Conservation (phyloP, 768 basidiomycete species). For the Auriscalpium vulgare region DNA sequence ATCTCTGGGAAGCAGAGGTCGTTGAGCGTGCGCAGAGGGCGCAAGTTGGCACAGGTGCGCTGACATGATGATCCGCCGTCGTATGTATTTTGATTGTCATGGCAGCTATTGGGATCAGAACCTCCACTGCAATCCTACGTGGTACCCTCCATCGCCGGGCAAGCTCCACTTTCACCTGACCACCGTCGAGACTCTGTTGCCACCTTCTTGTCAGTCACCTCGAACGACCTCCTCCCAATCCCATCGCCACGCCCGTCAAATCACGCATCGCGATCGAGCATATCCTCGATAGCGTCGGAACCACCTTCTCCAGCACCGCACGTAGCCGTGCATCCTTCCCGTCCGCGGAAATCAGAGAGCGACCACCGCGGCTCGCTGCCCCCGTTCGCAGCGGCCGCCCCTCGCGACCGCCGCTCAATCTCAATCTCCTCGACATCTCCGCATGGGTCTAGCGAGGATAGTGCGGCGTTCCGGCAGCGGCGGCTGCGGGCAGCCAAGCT, state of each 20-base stretch:
- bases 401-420: background rate
- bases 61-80: background rate
- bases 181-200: conserved; percentile 18
- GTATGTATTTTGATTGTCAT: background rate
- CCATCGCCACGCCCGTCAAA: background rate
- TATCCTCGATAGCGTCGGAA: conserved; percentile 7
- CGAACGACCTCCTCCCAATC: background rate
- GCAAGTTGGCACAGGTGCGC: conserved; percentile 44
- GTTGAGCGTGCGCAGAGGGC: conserved; percentile 36
- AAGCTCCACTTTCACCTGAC: background rate
- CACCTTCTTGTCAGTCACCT: conserved; percentile 11
- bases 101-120: conserved; percentile 42
- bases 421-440: background rate
- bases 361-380: background rate
- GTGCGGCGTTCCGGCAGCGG: conserved; percentile 22
- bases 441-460: background rate
- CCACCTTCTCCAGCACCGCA: background rate
- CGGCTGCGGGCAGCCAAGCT: conserved; percentile 46
- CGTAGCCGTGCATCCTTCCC: no score
- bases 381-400: background rate
- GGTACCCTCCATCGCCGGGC: conserved; percentile 17
- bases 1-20: conserved; percentile 29
- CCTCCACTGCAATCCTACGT: conserved; percentile 37
- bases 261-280: conserved; percentile 3
- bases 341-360: background rate